Conservation (phyloP, 1,284 basidiomycete species). For the Sphaerobolus stellatus region DNA sequence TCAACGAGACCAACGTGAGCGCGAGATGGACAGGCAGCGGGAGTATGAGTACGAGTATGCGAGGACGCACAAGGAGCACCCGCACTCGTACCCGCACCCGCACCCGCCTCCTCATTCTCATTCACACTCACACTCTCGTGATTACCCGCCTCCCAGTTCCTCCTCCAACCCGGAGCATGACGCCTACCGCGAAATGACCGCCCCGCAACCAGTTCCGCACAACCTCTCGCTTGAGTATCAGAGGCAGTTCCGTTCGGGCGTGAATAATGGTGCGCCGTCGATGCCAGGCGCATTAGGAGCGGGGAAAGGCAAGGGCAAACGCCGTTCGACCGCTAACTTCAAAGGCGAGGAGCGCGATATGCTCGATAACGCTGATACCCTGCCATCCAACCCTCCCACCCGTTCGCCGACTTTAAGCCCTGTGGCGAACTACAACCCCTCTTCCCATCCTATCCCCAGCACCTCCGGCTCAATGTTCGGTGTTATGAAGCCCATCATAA, state of each 20-base stretch:
- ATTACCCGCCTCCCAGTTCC: background rate
- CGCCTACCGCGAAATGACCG: background rate
- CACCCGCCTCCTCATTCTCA: background rate
- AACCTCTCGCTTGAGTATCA: background rate
- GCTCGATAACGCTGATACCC: background rate
- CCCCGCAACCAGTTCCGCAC: background rate
- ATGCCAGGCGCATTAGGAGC: no score
- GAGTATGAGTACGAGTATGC: no score
- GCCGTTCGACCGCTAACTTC: no score
- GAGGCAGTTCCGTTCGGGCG: background rate
- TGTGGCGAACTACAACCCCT: background rate
- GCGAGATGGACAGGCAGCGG: no score
- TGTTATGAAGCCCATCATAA: background rate
- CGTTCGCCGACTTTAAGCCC: background rate
- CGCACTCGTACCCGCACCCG: background rate
- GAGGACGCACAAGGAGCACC: background rate
- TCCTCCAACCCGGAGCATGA: background rate
- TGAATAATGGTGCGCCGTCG: no score
- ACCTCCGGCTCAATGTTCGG: background rate
- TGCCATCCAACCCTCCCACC: background rate
- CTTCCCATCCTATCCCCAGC: background rate
- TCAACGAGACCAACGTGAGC: no score
- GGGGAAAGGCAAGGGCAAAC: no score
- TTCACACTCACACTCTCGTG: background rate
- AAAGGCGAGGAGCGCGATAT: background rate